Evolutionary conservation across 2,329 filamentous ascomycete genomes (phyloP), one percentile per base, ranked within the genome.

Genomic region (Aureobasidium sp.): DNA sequence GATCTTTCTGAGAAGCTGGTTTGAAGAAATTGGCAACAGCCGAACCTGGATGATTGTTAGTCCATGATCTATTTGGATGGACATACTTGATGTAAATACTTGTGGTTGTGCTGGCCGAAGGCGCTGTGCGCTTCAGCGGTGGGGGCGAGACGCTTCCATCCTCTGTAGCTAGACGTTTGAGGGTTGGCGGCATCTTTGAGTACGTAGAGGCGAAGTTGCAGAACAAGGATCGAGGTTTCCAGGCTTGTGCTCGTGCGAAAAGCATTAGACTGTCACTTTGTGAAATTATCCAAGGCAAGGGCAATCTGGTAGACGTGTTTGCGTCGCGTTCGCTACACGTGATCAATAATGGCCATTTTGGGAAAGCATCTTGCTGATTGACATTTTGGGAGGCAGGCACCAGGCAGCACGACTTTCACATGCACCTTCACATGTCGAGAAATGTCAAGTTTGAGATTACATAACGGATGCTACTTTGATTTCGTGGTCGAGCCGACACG

Each of bases 11-110:
- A 0, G 91, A 97, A 0, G 82, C 72, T 0, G 92, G 92, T 0
- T 87, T 96, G 75, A 97, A 97, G 78, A 97, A 97, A 60, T 83
- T 90, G 22, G 89, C 83, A 1, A 96, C 85, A 1, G 88, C 85
- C 64, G 76, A 84, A 72, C 85, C 87, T 90, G 66, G 12, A 5
- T 1, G 15, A 8, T 1, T 52, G 29, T 52, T 36, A 56, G 25
- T 34, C 3, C 0, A 6, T 22, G 55, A 45, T 9, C 31, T 3
- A 34, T 7, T 3, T 4, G 44, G 37, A 7, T 31, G 11, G 22
- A 17, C 14, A 20, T 1, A 9, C 6, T 42, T 8, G 15, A 11
- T 25, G 14, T 15, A n/a, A 37, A 5, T 58, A 83, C 82, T 83
- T 37, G 79, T 58, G 11, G 42, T 85, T 5, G 81, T 80, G 5